phyloP scores from a whole-genome alignment of 2,329 filamentous ascomycete species.

The Alternaria postmessia region DNA sequence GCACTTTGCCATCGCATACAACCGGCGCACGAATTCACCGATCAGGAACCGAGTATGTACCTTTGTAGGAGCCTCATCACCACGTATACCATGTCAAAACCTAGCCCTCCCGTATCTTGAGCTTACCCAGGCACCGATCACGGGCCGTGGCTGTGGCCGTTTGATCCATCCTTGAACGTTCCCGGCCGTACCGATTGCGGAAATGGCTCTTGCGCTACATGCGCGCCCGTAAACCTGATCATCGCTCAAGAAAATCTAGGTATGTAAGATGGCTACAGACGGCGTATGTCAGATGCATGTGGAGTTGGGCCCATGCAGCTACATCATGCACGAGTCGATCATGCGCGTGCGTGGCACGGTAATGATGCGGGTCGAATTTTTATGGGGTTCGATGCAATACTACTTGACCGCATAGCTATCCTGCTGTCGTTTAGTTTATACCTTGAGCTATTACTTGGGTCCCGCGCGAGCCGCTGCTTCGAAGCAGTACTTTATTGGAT shows the following conservation, averaged over 20 bases:
- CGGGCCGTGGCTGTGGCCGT: conserved; percentile 33
- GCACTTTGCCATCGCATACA: not conserved
- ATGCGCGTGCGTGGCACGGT: conserved; percentile 9
- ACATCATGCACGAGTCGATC: conserved; percentile 9
- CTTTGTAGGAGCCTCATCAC: not conserved
- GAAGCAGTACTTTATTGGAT: not conserved
- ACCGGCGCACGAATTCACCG: conserved; percentile 12
- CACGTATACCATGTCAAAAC: conserved; percentile 4
- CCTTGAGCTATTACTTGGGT: not conserved
- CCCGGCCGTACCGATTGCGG: conserved; percentile 22
- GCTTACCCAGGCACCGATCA: conserved; percentile 18
- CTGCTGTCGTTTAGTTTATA: not conserved
- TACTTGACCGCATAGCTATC: not conserved
- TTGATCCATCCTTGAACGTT: conserved; percentile 18
- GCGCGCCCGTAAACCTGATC: not conserved
- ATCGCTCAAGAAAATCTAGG: not conserved
- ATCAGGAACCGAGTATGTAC: conserved; percentile 12
- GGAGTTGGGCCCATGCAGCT: not conserved
- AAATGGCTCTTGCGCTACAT: conserved; percentile 11
- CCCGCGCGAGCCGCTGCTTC: not conserved
- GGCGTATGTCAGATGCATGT: not conserved
- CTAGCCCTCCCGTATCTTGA: not conserved
- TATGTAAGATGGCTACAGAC: not conserved
- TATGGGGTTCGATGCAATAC: conserved; percentile 10
- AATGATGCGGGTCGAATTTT: conserved; percentile 6